Evolutionary conservation across 768 basidiomycete species (phyloP), one percentile per base, ranked within the genome.

Genomic region (Collybia nuda): DNA sequence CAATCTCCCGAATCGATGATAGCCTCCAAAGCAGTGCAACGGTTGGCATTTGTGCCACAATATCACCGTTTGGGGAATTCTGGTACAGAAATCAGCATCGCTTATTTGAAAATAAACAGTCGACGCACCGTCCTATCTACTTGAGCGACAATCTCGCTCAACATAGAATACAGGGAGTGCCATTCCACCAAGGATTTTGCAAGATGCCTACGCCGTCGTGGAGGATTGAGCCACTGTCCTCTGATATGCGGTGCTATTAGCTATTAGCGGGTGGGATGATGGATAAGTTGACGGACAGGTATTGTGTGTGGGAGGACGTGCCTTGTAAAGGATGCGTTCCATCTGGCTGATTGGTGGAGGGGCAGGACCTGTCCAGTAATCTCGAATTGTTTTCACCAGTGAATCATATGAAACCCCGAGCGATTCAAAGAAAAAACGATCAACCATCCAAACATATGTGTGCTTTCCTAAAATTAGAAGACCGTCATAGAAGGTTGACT

Each of bases 151-250:
- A 76, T 65, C 12, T 68, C 66, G 8, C 60, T 41, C 11, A 81
- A 62, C 0, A 68, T 54, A 43, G 84, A 80, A 54, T 86, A 86
- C 2, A 87, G 57, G 9, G 68, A 57, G 49, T 90, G 88, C 86
- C 88, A 87, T 28, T 84, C 80, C 2, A 82, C 56, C 28, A 87
- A 62, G 0, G 79, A 73, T 55, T 85, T 86, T 70, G 83, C 77
- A 23, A 88, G 74, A 58, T 79, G 74, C 42, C 90, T 72, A 38
- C 89, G 75, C 45, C 83, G 76, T 40, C 90, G 74, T 1, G 86
- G 74, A 6, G 83, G 84, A 57, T 90, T 92, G 45, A 71, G 76
- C 81, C 86, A 91, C 35, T 77, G 70, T 0, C 80, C 81, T 62
- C 77, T 78, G 47, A 85, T 68, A 50, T 85, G 79, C 8, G 77